Evolutionary conservation across 139 green algal genomes (phyloP).

Genomic region (Coccomyxa sp.): DNA sequence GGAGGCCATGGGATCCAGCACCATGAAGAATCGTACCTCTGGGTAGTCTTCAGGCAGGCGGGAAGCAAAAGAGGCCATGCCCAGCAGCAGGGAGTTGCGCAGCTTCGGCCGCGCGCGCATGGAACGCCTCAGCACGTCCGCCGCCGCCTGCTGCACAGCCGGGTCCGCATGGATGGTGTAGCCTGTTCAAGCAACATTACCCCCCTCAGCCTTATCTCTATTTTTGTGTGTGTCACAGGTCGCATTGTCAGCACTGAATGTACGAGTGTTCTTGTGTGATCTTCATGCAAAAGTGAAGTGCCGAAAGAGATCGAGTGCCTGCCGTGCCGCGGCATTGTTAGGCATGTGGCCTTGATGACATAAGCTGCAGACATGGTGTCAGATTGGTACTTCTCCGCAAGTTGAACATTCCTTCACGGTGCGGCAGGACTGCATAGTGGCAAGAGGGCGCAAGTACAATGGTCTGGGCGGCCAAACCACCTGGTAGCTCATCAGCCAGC

Average conservation of each 20-base stretch:
- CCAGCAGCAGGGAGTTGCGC: constrained; percentile 55
- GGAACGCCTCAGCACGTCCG: constrained; percentile 46
- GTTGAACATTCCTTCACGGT: too few species aligned
- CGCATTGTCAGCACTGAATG: not conserved
- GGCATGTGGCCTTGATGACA: too few species aligned
- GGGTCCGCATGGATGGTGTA: constrained; percentile 52
- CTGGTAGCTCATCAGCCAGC: constrained; percentile 49
- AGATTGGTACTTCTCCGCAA: too few species aligned
- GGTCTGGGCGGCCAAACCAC: not conserved
- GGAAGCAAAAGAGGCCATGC: constrained; percentile 42
- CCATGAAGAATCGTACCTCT: constrained; percentile 27
- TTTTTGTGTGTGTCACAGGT: not conserved
- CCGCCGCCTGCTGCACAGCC: constrained; percentile 20
- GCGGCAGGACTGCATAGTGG: too few species aligned
- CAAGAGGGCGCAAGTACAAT: not conserved
- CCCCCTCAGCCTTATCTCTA: constrained; percentile 26
- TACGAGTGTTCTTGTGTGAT: too few species aligned
- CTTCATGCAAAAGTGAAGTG: too few species aligned
- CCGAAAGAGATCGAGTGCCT: too few species aligned
- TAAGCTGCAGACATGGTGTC: too few species aligned
- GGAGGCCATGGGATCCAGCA: too few species aligned
- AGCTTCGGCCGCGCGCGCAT: constrained; percentile 50
- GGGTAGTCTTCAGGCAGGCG: constrained; percentile 63
- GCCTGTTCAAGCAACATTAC: constrained; percentile 22
- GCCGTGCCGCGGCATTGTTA: too few species aligned